These are phyloP conservation scores for Backusella macrospora DNA, from an alignment of 192 early-diverging fungal species.

Conservation along the genomic window DNA sequence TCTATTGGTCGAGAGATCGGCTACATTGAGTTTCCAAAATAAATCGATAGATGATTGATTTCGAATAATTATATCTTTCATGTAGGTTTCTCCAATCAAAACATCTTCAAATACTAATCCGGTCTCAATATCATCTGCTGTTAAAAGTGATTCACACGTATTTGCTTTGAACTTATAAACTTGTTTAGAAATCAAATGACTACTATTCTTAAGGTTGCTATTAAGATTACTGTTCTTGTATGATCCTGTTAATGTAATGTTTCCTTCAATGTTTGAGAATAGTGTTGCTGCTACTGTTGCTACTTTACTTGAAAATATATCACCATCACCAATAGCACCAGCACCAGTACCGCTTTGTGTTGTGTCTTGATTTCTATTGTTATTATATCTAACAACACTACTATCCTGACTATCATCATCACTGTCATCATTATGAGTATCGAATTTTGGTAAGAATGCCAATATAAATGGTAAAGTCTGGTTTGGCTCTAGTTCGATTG, in stretches of 20 bases:
- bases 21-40: slow-evolving; percentile 80
- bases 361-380: too few relatives aligned
- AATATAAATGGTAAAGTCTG: slow-evolving; percentile 76
- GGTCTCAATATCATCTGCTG: slow-evolving; percentile 87
- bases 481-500: slow-evolving; percentile 64
- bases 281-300: background rate
- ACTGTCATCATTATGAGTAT: slow-evolving; percentile 42
- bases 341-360: too few relatives aligned
- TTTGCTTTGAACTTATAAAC: slow-evolving; percentile 70
- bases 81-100: slow-evolving; percentile 83
- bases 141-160: slow-evolving; percentile 85
- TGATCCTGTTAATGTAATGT: background rate
- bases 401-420: background rate
- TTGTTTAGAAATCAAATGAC: slow-evolving; percentile 38
- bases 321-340: too few relatives aligned
- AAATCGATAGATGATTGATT: slow-evolving; percentile 91
- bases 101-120: slow-evolving; percentile 95
- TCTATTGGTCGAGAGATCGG: slow-evolving; percentile 61
- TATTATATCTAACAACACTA: background rate
- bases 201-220: slow-evolving; percentile 44
- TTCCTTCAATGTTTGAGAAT: background rate
- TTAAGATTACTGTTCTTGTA: slow-evolving; percentile 54
- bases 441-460: slow-evolving; percentile 67
- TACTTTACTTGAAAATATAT: background rate
- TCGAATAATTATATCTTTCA: slow-evolving; percentile 86